Conservation (phyloP, 176 grass and related monocot species). For the Avena insularis region DNA sequence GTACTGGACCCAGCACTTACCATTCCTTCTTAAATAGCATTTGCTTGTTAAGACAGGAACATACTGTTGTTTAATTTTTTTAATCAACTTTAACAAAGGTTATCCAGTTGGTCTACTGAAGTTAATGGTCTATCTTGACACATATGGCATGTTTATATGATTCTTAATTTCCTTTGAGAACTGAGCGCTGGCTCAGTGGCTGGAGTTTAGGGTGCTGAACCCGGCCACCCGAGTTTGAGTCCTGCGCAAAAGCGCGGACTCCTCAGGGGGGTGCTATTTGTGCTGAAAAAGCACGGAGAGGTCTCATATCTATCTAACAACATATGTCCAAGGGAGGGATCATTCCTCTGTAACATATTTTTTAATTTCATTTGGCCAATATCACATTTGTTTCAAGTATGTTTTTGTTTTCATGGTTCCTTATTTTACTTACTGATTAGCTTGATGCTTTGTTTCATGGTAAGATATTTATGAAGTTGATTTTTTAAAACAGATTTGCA, state of each 20-base stretch:
- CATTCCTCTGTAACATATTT: too few species aligned
- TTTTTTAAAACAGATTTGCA: constrained; percentile 70
- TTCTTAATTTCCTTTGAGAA: constrained; percentile 22
- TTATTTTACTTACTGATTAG: constrained; percentile 20
- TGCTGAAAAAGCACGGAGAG: too few species aligned
- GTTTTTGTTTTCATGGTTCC: not conserved
- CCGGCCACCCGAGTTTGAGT: too few species aligned
- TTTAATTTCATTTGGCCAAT: constrained; percentile 2
- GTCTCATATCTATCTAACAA: too few species aligned
- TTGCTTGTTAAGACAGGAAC: constrained; percentile 18
- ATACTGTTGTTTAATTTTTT: constrained; percentile 25
- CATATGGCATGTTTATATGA: constrained; percentile 4
- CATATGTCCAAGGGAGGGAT: too few species aligned
- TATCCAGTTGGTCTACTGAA: not conserved
- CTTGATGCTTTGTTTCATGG: constrained; percentile 20
- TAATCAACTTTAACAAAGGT: not conserved
- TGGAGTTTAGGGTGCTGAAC: too few species aligned
- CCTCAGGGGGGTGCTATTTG: too few species aligned
- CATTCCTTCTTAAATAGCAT: not conserved
- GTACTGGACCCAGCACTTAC: not conserved
- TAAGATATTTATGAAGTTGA: constrained; percentile 31
- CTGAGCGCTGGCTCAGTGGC: too few species aligned
- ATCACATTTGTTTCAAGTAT: not conserved
- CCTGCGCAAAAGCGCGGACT: too few species aligned
- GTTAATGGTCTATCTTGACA: constrained; percentile 32